Base-by-base conservation (phyloP, 352 stramenopile species). In the Phytophthora idaei region DNA sequence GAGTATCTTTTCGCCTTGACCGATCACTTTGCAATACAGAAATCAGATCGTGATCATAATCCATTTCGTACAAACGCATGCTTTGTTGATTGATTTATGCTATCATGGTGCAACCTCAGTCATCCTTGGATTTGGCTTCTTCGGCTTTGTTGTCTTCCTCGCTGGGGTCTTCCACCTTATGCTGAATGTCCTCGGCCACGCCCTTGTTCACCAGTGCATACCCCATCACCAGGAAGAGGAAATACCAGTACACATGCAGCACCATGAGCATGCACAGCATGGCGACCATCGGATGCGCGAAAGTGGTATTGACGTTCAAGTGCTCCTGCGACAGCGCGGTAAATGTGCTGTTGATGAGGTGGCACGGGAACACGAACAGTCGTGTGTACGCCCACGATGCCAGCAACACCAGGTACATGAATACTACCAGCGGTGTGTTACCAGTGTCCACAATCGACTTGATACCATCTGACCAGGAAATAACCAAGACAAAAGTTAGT, bases 391-490 rank as follows among this genome's bases (percentile, higher is more conserved):
- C 75, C 75, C 75, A 83, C 21, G 75, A 77, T 4, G 65, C 57
- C 4, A 83, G 48, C 39, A 83, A 55, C 62, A 77, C 44, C 17
- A 70, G 5, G 42, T 83, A 83, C 56, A 80, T 68, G 31, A 73
- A 48, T 29, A 54, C 62, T 4, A 77, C 42, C 15, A 83, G 47
- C 9, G 69, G 60, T 14, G 68, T 83, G 15, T 68, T 64, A 37
- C 63, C 69, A 44, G 60, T 72, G 66, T 91, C 83, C 49, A 91
- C 83, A 50, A 88, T 70, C 42, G 75, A 76, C 75, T 91, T 91
- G 68, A 91, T 90, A 6, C 62, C 78, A 49, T 91, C 83, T 90
- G 53, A 25, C n/a, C 14, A 48, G 15, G 5, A 41, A 52, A 14
- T 17, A 47, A 61, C 15, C 36, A 36, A 54, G 67, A 49, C 17